A percentile compares a stretch with the other conserved stretches of the same genome.
Conservation (phyloP, 2,329 filamentous ascomycete genomes). For the Alternaria gansuensis region DNA sequence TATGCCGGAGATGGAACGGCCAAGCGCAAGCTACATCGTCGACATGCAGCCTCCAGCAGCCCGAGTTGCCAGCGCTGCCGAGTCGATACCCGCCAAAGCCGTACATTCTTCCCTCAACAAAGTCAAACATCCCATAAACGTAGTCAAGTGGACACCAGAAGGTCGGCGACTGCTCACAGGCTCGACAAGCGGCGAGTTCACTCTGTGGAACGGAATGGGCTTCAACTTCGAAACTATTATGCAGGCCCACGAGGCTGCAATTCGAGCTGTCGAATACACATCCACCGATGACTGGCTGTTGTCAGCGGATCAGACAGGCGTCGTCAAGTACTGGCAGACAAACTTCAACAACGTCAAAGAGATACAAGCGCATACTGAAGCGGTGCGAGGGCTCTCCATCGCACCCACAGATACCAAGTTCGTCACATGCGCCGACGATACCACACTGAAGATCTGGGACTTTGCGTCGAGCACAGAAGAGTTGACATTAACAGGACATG, state of each 20-base stretch:
- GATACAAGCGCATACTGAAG: constrained; percentile 87
- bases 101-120: constrained; percentile 99
- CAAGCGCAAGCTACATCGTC: constrained; percentile 87
- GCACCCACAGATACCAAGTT: constrained; percentile 95
- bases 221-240: constrained; percentile 99
- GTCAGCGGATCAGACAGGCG: constrained; percentile 91
- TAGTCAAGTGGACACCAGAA: constrained; percentile 97
- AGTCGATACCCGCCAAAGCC: constrained; percentile 92
- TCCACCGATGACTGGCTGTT: constrained; percentile 97
- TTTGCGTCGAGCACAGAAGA: constrained; percentile 88
- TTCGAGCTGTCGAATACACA: constrained; percentile 85
- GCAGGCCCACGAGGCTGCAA: constrained; percentile 92
- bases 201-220: constrained; percentile 96
- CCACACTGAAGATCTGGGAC: constrained; percentile 92
- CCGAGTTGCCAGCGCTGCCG: constrained; percentile 75
- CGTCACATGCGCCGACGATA: constrained; percentile 94
- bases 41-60: constrained; percentile 90
- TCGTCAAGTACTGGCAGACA: constrained; percentile 98
- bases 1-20: constrained; percentile 80
- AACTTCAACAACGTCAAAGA: constrained; percentile 99
- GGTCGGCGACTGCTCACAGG: constrained; percentile 90
- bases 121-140: constrained; percentile 95
- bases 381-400: constrained; percentile 90
- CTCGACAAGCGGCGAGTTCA: constrained; percentile 96
- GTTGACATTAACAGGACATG: constrained; percentile 86